Evolutionary conservation across 2,329 filamentous ascomycete genomes (phyloP).

Genomic region (Sclerotinia subarctica): DNA sequence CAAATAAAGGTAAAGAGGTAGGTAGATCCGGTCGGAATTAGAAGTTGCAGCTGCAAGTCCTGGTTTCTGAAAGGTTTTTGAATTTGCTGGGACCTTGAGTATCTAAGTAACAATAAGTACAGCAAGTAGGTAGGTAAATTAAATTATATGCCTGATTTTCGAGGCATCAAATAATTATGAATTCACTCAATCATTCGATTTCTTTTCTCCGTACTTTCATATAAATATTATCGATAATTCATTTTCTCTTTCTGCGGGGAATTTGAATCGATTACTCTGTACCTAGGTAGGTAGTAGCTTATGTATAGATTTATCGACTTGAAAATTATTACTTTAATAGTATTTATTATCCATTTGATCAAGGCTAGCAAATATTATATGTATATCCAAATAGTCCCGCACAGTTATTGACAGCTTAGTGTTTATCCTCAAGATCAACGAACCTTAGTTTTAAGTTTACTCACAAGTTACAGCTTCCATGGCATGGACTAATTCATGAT

Average conservation of each 20-base stretch:
- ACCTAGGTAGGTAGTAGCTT: no score
- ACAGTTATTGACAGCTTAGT: no score
- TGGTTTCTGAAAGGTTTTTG: not conserved
- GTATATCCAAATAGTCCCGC: no score
- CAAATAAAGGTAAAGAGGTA: not conserved
- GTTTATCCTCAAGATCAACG: not conserved
- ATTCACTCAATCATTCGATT: not conserved
- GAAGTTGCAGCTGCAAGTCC: constrained; percentile 9
- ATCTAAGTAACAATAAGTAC: no score
- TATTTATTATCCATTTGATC: not conserved
- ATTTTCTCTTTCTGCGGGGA: no score
- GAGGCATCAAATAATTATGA: not conserved
- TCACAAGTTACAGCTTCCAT: not conserved
- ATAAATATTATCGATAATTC: no score
- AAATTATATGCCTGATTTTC: not conserved
- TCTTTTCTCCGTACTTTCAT: not conserved
- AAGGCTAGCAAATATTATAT: not conserved
- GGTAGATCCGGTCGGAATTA: constrained; percentile 9
- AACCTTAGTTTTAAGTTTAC: not conserved
- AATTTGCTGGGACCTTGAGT: not conserved
- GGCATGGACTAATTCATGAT: not conserved
- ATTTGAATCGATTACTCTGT: no score
- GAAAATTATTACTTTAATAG: not conserved
- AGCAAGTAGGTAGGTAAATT: not conserved
- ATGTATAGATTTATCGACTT: not conserved